Conservation (phyloP, 1,284 basidiomycete genomes). For the Porogramme epimiltina region DNA sequence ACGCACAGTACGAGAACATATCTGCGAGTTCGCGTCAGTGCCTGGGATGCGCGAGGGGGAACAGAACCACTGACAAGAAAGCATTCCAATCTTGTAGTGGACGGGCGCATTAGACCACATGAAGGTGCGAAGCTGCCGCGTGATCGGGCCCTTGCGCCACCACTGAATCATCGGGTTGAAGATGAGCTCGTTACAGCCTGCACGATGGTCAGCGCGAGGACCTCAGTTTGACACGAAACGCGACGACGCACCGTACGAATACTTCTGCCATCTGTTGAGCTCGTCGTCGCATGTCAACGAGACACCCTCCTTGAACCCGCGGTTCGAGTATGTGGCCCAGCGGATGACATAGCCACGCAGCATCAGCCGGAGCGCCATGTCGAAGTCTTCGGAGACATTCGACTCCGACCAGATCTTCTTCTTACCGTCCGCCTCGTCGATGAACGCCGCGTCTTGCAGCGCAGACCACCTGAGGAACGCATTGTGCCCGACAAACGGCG, state of each 20-base stretch:
- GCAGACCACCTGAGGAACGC: slow-evolving; percentile 87
- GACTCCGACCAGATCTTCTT: slow-evolving; percentile 83
- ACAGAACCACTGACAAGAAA: slow-evolving; percentile 62
- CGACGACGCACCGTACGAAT: slow-evolving; percentile 67
- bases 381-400: slow-evolving; percentile 86
- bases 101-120: slow-evolving; percentile 76
- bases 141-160: slow-evolving; percentile 77
- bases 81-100: slow-evolving; percentile 83
- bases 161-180: slow-evolving; percentile 77
- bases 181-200: slow-evolving; percentile 70
- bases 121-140: slow-evolving; percentile 76
- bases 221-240: slow-evolving; percentile 7
- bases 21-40: slow-evolving; percentile 43
- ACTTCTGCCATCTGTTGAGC: slow-evolving; percentile 87
- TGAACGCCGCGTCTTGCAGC: slow-evolving; percentile 76
- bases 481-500: slow-evolving; percentile 89
- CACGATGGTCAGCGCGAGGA: slow-evolving; percentile 10
- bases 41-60: slow-evolving; percentile 23
- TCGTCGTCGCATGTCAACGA: slow-evolving; percentile 81
- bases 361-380: slow-evolving; percentile 68
- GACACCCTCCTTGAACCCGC: slow-evolving; percentile 88
- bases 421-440: slow-evolving; percentile 64
- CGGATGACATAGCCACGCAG: slow-evolving; percentile 75
- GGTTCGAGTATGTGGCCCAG: slow-evolving; percentile 83
- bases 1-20: slow-evolving; percentile 83